Conservation (phyloP, 2,329 filamentous ascomycete species). For the Endocalyx cinctus region DNA sequence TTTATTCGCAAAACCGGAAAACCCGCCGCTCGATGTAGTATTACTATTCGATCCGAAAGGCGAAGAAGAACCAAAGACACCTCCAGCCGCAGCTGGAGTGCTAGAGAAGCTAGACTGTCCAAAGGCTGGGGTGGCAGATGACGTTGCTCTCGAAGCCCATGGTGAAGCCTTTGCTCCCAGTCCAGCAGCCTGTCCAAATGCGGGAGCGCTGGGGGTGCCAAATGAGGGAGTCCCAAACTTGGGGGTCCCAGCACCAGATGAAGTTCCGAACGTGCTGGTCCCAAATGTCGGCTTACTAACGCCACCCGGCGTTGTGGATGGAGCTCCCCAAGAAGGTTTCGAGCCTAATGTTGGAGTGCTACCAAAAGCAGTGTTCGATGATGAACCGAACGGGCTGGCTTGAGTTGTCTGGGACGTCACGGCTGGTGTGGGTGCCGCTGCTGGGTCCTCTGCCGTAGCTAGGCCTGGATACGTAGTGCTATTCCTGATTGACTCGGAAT, state of each 20-base stretch:
- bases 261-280: slow-evolving; percentile 38
- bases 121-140: slow-evolving; percentile 41
- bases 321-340: slow-evolving; percentile 48
- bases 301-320: slow-evolving; percentile 25
- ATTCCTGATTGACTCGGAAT: slow-evolving; percentile 76
- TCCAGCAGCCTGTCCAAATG: slow-evolving; percentile 50
- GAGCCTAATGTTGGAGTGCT: slow-evolving; percentile 44
- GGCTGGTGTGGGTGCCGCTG: slow-evolving; percentile 23
- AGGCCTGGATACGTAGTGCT: slow-evolving; percentile 71
- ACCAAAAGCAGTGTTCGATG: slow-evolving; percentile 40
- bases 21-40: slow-evolving; percentile 18
- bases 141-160: slow-evolving; percentile 41
- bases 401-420: slow-evolving; percentile 28
- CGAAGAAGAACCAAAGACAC: slow-evolving; percentile 13
- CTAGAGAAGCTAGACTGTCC: slow-evolving; percentile 49
- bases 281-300: slow-evolving; percentile 34
- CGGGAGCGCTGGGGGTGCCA: slow-evolving; percentile 27
- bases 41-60: too few species aligned
- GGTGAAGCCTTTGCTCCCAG: slow-evolving; percentile 47
- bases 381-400: slow-evolving; percentile 15
- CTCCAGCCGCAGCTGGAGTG: slow-evolving; percentile 12
- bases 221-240: slow-evolving; percentile 47
- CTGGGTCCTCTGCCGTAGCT: slow-evolving; percentile 38
- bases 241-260: slow-evolving; percentile 30
- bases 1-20: slow-evolving; percentile 47